A percentile compares a stretch with the other conserved stretches of the same genome.
Evolutionary conservation across 257 asterid species (phyloP).

Genomic region (Ocimum tenuiflorum): DNA sequence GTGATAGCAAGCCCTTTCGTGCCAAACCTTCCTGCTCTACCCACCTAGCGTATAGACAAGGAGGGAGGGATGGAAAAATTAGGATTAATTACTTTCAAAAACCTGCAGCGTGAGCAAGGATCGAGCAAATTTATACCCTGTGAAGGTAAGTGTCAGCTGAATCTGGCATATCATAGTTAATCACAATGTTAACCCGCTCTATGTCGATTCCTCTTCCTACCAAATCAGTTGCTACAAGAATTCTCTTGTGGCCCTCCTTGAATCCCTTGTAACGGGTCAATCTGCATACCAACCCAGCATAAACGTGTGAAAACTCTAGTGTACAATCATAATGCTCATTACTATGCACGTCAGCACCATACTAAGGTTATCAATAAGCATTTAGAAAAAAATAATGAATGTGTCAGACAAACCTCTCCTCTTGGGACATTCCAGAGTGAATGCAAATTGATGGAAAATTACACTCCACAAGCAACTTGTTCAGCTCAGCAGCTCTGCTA

Average conservation of each 20-base stretch:
- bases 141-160: slow-evolving; percentile 91
- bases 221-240: slow-evolving; percentile 89
- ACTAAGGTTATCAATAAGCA: no score
- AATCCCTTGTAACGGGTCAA: slow-evolving; percentile 87
- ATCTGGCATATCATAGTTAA: slow-evolving; percentile 95
- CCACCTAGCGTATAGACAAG: slow-evolving; percentile 45
- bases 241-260: slow-evolving; percentile 92
- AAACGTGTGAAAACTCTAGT: not conserved
- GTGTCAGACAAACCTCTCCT: slow-evolving; percentile 53
- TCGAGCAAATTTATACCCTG: slow-evolving; percentile 38
- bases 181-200: slow-evolving; percentile 87
- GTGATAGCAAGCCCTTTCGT: slow-evolving; percentile 95
- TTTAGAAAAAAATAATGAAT: no score
- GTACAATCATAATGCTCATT: not conserved
- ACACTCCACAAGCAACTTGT: slow-evolving; percentile 86
- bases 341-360: no score
- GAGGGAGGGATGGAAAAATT: not conserved
- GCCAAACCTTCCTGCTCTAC: slow-evolving; percentile 93
- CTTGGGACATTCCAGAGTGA: slow-evolving; percentile 97
- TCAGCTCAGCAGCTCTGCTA: slow-evolving; percentile 76
- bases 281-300: slow-evolving; percentile 17
- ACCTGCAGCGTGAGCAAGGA: not conserved
- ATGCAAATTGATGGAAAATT: slow-evolving; percentile 93
- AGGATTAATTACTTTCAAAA: not conserved
- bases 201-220: slow-evolving; percentile 96